phyloP scores from a whole-genome alignment of 164 flowering plant genomes.

The Dillenia suffruticosa region DNA sequence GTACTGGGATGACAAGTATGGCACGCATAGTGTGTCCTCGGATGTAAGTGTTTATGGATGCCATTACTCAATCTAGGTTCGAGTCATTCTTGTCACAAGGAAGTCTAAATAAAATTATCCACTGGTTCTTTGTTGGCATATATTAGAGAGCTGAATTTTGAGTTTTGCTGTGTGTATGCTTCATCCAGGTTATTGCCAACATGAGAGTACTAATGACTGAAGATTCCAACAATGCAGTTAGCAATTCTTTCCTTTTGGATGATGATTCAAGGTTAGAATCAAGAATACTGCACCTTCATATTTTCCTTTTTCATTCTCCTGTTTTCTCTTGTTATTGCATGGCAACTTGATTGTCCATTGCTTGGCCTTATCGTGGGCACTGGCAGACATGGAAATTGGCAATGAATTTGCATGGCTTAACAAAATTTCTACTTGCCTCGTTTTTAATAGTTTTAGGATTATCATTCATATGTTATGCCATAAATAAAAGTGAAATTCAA shows the following conservation, averaged over 20 bases:
- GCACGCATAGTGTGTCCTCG: conserved; percentile 86
- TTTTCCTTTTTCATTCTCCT: neutral
- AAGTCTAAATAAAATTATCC: neutral
- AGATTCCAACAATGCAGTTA: conserved; percentile 64
- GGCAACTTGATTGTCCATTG: neutral
- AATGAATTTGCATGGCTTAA: too few relatives aligned
- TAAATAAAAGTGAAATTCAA: too few relatives aligned
- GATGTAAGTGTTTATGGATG: conserved; percentile 72
- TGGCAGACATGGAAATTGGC: too few relatives aligned
- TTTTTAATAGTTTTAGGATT: too few relatives aligned
- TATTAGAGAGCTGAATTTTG: conserved; percentile 8
- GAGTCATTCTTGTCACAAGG: conserved; percentile 13
- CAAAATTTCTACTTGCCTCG: too few relatives aligned
- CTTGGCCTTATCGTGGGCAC: neutral
- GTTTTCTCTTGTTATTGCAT: neutral
- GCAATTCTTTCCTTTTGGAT: conserved; percentile 63
- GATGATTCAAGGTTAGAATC: conserved; percentile 58
- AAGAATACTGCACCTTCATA: neutral
- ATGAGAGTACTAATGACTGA: conserved; percentile 73
- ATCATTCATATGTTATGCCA: too few relatives aligned
- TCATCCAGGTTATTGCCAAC: conserved; percentile 49
- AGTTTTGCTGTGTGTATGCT: conserved; percentile 3
- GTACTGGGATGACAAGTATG: conserved; percentile 99
- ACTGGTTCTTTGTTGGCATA: neutral
- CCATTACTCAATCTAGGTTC: conserved; percentile 31